Evolutionary conservation across 2,329 filamentous ascomycete genomes (phyloP).

Genomic region (Diaporthe longicolla): DNA sequence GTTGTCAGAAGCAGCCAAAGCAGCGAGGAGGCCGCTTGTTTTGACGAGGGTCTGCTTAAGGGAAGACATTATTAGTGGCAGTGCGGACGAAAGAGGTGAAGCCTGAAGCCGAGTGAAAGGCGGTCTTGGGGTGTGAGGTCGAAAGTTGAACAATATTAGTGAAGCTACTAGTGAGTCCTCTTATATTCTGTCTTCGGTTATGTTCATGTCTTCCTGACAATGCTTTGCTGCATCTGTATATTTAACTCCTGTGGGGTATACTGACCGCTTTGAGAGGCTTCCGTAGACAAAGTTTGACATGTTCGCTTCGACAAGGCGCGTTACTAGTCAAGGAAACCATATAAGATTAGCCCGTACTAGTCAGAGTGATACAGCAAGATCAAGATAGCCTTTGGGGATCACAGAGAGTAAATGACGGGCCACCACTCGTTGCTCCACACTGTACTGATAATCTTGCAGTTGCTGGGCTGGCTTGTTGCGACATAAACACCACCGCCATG

Average conservation of each 20-base stretch:
- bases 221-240: neutral
- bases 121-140: neutral
- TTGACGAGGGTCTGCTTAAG: slow-evolving; percentile 19
- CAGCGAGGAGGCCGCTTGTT: slow-evolving; percentile 17
- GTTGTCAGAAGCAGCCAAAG: neutral
- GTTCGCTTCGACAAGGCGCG: neutral
- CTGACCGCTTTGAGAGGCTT: neutral
- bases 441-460: neutral
- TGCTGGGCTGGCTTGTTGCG: neutral
- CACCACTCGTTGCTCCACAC: neutral
- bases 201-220: neutral
- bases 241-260: neutral
- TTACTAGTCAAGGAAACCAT: neutral
- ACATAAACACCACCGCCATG: neutral
- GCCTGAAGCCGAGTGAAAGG: neutral
- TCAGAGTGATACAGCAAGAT: neutral
- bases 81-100: neutral
- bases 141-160: neutral
- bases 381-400: neutral
- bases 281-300: neutral
- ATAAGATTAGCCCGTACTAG: slow-evolving; percentile 14
- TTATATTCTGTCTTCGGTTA: neutral
- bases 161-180: neutral
- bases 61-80: slow-evolving; percentile 5
- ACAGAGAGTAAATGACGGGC: neutral